phyloP scores from a whole-genome alignment of 2,329 filamentous ascomycete species.

The Aschersonia sp. region DNA sequence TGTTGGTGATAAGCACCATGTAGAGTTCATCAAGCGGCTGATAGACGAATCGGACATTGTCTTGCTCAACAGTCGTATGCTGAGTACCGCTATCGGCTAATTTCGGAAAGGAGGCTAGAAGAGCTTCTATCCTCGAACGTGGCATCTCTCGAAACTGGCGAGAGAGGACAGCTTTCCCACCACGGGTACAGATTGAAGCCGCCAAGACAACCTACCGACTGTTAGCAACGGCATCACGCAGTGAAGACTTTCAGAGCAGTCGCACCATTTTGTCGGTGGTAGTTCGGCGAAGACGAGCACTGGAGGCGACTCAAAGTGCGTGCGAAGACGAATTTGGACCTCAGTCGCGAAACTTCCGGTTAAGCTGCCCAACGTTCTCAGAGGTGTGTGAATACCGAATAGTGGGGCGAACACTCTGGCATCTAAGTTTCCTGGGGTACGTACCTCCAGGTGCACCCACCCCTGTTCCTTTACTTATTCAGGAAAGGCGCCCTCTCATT shows the following conservation, averaged over 20 bases:
- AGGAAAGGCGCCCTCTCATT: background rate
- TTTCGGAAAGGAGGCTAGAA: constrained; percentile 95
- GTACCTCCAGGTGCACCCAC: background rate
- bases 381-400: background rate
- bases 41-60: constrained; percentile 99
- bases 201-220: constrained; percentile 76
- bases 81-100: constrained; percentile 91
- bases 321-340: background rate
- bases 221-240: background rate
- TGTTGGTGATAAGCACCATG: constrained; percentile 99
- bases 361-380: background rate
- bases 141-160: constrained; percentile 97
- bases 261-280: constrained; percentile 24
- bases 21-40: constrained; percentile 98
- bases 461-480: background rate
- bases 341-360: background rate
- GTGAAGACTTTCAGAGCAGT: background rate
- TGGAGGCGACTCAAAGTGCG: background rate
- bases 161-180: constrained; percentile 95
- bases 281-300: constrained; percentile 3
- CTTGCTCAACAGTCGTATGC: constrained; percentile 96
- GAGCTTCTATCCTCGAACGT: constrained; percentile 87
- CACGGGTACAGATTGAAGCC: constrained; percentile 95
- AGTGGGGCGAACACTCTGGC: background rate
- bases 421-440: background rate